A percentile compares a stretch with the other conserved stretches of the same genome.
Conservation (phyloP, 139 green algal genomes). For the Tetradesmus obliquus region DNA sequence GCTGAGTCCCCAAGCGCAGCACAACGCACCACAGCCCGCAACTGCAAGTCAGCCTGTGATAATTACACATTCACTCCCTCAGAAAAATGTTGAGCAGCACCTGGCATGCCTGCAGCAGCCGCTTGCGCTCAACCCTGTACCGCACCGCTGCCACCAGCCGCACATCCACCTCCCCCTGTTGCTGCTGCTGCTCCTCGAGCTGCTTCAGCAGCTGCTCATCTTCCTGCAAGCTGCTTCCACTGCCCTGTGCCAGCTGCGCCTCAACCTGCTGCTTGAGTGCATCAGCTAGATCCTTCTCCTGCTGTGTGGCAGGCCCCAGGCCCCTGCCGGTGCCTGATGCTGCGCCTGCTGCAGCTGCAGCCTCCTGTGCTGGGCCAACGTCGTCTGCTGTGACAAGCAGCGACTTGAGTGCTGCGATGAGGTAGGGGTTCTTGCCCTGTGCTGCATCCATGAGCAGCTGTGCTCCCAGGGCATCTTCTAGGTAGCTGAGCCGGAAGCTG, state of each 20-base stretch:
- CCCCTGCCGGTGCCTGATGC: conserved; percentile 14
- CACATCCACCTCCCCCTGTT: background rate
- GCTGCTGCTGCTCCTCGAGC: background rate
- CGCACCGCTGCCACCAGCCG: conserved; percentile 17
- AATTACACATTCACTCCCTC: conserved; percentile 1
- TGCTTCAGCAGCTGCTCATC: conserved; percentile 29
- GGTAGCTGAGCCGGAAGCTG: conserved; percentile 25
- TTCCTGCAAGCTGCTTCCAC: background rate
- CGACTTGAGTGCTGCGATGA: conserved; percentile 31
- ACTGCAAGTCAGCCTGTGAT: background rate
- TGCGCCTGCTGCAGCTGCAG: conserved; percentile 15
- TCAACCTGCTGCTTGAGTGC: conserved; percentile 21
- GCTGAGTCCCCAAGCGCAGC: too few species aligned
- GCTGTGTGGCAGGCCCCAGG: background rate
- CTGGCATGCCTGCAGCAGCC: conserved; percentile 9
- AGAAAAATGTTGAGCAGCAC: conserved; percentile 33
- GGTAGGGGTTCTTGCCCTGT: conserved; percentile 24
- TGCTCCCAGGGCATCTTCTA: conserved; percentile 34
- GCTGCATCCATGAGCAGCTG: conserved; percentile 2
- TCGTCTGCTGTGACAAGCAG: conserved; percentile 22
- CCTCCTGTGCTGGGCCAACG: background rate
- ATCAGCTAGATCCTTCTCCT: conserved; percentile 10
- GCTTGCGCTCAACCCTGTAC: conserved; percentile 34
- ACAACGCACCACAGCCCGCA: background rate
- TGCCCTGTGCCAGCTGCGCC: background rate